Conservation (phyloP, 164 flowering plant species). For the Kalanchoe fedtschenkoi region DNA sequence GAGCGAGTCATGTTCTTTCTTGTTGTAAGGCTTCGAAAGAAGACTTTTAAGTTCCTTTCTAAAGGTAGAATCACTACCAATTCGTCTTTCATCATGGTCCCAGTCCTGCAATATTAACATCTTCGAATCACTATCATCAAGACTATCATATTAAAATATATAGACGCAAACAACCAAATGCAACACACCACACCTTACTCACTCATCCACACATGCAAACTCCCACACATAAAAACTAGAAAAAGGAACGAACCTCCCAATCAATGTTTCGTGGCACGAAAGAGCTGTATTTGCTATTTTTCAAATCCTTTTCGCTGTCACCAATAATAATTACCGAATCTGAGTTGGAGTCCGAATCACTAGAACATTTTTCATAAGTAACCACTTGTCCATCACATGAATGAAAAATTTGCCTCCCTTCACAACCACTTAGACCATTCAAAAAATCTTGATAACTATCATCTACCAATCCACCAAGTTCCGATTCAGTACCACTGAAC, state of each 20-base stretch:
- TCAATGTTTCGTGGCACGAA: conserved; percentile 1
- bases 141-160: neutral
- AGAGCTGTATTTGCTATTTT: neutral
- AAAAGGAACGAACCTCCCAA: neutral
- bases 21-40: conserved; percentile 23
- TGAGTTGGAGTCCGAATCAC: conserved; percentile 14
- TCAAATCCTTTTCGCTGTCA: neutral
- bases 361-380: conserved; percentile 15
- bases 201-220: too few relatives aligned
- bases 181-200: neutral
- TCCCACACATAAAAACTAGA: neutral
- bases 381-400: conserved; percentile 11
- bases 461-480: conserved; percentile 6
- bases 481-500: too few relatives aligned
- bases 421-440: conserved; percentile 11
- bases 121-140: neutral
- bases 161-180: neutral
- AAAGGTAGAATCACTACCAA: conserved; percentile 8
- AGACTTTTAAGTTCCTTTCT: conserved; percentile 17
- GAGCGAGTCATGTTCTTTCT: conserved; percentile 16
- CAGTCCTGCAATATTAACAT: conserved; percentile 1
- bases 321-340: conserved; percentile 14
- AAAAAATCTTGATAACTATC: conserved; percentile 19
- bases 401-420: conserved; percentile 7
- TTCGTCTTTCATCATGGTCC: conserved; percentile 2